Base-by-base conservation (phyloP, 257 asterid genomes). In the Coffea canephora region DNA sequence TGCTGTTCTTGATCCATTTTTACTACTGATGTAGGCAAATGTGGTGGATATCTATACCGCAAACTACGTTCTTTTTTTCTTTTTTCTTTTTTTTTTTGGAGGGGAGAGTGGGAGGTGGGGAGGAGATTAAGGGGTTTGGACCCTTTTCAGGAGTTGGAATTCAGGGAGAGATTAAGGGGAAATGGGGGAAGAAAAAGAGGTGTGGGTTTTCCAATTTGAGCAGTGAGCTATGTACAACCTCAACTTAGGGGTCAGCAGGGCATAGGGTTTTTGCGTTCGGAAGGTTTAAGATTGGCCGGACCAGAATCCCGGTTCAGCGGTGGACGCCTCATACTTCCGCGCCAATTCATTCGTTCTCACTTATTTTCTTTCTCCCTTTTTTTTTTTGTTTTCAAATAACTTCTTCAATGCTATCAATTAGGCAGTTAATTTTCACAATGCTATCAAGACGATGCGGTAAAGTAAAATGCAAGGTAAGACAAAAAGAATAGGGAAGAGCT, bases 1-100 rank as follows among this genome's bases (percentile, higher is more conserved):
- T 92, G 91, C 78, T 88, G 90, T 86, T 94, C 97, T 57, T 83
- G 87, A 83, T 94, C 98, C 97, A 93, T 83, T 62, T 80, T 78
- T 72, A 9, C 46, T 31, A 27, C 15, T 52, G 45, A 5, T 74
- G 5, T 41, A 0, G 27, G 5, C 10, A 59, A 34, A 64, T n/a
- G 21, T 57, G 18, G 39, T 31, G 31, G 31, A 12, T 25, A 39
- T 34, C 19, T 69, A 69, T 18, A 46, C 52, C n/a, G 52, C 54
- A 69, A 74, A 59, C 31, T 27, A 48, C 13, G 0, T 1, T 11
- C 45, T 66, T 36, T 66, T 31, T 31, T 7, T 11, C 3, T 19
- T 0, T 21, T 62, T 62, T 62, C 11, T 62, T 62, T 7, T 19
- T 18, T 39, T 39, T 39, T 39, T 39, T 39, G 43, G 43, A 4